Conservation (phyloP, 768 basidiomycete species). For the Amanita fuliginea region DNA sequence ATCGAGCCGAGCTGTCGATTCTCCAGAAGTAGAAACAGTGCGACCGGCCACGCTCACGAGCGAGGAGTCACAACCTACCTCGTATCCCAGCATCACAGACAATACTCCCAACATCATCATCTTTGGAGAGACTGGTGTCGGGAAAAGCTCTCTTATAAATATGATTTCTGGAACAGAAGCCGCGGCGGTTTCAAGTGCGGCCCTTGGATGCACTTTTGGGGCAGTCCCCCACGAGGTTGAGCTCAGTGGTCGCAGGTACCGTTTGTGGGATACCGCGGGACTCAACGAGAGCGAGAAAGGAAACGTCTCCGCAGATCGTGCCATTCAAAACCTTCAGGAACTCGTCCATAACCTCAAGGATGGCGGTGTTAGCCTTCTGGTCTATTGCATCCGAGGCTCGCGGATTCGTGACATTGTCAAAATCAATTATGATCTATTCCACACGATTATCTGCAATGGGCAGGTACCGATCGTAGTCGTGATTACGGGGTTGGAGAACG, state of each 20-base stretch:
- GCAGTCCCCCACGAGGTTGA: slow-evolving; percentile 16
- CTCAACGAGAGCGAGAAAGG: slow-evolving; percentile 22
- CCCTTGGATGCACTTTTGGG: slow-evolving; percentile 21
- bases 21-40: background rate
- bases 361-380: slow-evolving; percentile 15
- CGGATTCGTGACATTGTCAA: slow-evolving; percentile 12
- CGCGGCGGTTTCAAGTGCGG: slow-evolving; percentile 17
- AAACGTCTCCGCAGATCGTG: slow-evolving; percentile 17
- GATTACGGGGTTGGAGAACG: slow-evolving; percentile 26
- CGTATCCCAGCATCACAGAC: background rate
- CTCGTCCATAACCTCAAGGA: background rate
- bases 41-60: background rate
- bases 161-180: slow-evolving; percentile 16
- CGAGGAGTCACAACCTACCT: background rate
- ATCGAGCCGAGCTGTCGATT: background rate
- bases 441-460: slow-evolving; percentile 21
- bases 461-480: slow-evolving; percentile 25
- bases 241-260: slow-evolving; percentile 13
- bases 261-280: slow-evolving; percentile 22
- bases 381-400: slow-evolving; percentile 25
- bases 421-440: slow-evolving; percentile 27
- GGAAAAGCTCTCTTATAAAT: slow-evolving; percentile 24
- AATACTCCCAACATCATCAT: slow-evolving; percentile 6
- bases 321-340: slow-evolving; percentile 14
- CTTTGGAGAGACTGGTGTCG: slow-evolving; percentile 9